A percentile compares a stretch with the other conserved stretches of the same genome.
Conservation (phyloP, 2,329 filamentous ascomycete species). For the Aurifilum marmelostoma region DNA sequence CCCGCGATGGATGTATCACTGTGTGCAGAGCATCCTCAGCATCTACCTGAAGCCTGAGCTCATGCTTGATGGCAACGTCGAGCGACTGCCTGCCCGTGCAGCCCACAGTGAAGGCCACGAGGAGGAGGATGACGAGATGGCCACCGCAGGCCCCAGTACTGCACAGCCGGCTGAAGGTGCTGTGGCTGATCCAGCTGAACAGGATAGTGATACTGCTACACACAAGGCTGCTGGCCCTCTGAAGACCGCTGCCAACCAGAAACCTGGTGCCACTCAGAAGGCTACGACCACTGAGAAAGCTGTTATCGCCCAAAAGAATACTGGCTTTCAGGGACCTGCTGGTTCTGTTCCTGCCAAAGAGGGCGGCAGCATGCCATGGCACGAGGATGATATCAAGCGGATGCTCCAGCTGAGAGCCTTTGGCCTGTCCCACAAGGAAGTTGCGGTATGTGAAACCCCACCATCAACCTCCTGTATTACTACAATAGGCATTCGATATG, state of each 20-base stretch:
- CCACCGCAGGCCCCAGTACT: neutral
- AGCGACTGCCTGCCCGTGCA: neutral
- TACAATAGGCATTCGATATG: no score
- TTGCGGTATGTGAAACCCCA: slow-evolving; percentile 9
- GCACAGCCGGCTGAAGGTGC: neutral
- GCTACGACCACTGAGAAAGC: no score
- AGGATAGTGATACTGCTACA: neutral
- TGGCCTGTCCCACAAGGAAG: slow-evolving; percentile 12
- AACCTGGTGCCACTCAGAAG: no score
- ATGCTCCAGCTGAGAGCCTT: slow-evolving; percentile 11
- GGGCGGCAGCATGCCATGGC: slow-evolving; percentile 7
- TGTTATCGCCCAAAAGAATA: no score
- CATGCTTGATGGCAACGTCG: neutral
- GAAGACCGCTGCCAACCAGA: no score
- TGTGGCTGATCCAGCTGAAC: neutral
- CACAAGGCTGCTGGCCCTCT: neutral
- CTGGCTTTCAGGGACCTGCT: no score
- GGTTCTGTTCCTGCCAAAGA: neutral
- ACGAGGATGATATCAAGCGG: slow-evolving; percentile 15
- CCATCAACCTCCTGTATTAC: neutral
- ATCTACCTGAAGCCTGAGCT: slow-evolving; percentile 11
- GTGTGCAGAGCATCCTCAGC: slow-evolving; percentile 12
- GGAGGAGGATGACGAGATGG: neutral
- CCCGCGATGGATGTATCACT: slow-evolving; percentile 15
- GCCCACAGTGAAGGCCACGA: no score